Evolutionary conservation across 257 asterid genomes (phyloP).

Genomic region (Marsdenia floribunda): DNA sequence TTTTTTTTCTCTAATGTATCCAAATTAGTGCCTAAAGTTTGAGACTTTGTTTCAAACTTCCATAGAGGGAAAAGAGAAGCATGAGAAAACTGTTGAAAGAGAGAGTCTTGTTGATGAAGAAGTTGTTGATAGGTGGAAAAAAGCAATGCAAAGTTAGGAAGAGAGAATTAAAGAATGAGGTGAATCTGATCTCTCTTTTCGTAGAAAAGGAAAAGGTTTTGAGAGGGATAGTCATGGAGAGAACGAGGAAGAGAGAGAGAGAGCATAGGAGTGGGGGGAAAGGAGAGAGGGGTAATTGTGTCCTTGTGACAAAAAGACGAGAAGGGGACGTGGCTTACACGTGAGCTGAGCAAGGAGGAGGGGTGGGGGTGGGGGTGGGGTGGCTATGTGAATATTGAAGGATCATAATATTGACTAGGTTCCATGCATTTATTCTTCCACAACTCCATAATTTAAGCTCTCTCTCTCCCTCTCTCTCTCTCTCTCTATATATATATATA

Average conservation of each 20-base stretch:
- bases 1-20: slow-evolving; percentile 23
- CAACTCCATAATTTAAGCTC: slow-evolving; percentile 22
- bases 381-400: slow-evolving; percentile 9
- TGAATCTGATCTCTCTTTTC: slow-evolving; percentile 43
- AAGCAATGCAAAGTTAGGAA: slow-evolving; percentile 13
- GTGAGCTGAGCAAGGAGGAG: slow-evolving; percentile 22
- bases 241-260: slow-evolving; percentile 6
- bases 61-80: slow-evolving; percentile 55
- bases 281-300: slow-evolving; percentile 20
- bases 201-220: slow-evolving; percentile 44
- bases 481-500: too few species aligned
- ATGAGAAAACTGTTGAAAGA: slow-evolving; percentile 17
- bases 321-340: slow-evolving; percentile 50
- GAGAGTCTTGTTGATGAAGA: slow-evolving; percentile 26
- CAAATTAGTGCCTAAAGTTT: slow-evolving; percentile 51
- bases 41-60: slow-evolving; percentile 58
- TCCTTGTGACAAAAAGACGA: slow-evolving; percentile 30
- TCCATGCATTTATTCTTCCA: slow-evolving; percentile 34
- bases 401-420: slow-evolving; percentile 35
- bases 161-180: slow-evolving; percentile 11
- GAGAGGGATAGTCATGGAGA: slow-evolving; percentile 15
- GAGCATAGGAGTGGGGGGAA: slow-evolving; percentile 10
- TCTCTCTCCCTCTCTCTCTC: not conserved
- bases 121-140: slow-evolving; percentile 17
- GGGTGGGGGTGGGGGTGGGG: not conserved